Evolutionary conservation across 2,329 filamentous ascomycete species (phyloP), one percentile per base, ranked within the genome.

Genomic region (Tricladium varicosporioides): DNA sequence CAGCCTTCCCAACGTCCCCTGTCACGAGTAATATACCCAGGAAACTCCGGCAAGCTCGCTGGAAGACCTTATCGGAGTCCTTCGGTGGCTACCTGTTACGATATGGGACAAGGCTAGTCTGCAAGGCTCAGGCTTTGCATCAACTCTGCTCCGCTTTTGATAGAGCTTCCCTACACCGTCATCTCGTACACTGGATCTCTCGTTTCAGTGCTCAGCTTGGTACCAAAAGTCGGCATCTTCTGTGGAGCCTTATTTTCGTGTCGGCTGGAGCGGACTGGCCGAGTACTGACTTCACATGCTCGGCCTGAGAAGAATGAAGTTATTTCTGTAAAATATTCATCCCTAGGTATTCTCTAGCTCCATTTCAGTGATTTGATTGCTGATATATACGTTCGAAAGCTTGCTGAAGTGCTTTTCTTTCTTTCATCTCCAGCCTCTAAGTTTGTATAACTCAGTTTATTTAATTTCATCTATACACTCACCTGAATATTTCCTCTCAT

Each of bases 361-460:
- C 43, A 53, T 66, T 66, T 64, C 63, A 61, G 33, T 48, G 14
- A 36, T 44, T 44, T 57, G 22, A 51, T 33, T 53, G 33, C 40
- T 60, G 59, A 67, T 69, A 69, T 69, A 68, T 67, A 67, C 65
- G 50, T 15, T 42, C 19, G 44, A 7, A 32, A 27, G 19, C 10
- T 40, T 49, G 33, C 44, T 52, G 36, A 50, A 22, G 7, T 16
- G 18, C 10, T 2, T 3, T 22, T 51, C 27, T 36, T 15, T 31
- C 32, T 54, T 54, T 43, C 43, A 48, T 55, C 15, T 55, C 27
- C 43, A 49, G 27, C 36, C 47, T 44, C 46, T 31, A 18, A 53
- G 42, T 9, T 22, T 46, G 11, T 27, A 27, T 27, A 27, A 27
- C 22, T 27, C 22, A 3, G 22, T 27, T 27, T 27, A 7, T 27